phyloP scores from a whole-genome alignment of 108 stramenopile species.

The Skeletonema marinoi region DNA sequence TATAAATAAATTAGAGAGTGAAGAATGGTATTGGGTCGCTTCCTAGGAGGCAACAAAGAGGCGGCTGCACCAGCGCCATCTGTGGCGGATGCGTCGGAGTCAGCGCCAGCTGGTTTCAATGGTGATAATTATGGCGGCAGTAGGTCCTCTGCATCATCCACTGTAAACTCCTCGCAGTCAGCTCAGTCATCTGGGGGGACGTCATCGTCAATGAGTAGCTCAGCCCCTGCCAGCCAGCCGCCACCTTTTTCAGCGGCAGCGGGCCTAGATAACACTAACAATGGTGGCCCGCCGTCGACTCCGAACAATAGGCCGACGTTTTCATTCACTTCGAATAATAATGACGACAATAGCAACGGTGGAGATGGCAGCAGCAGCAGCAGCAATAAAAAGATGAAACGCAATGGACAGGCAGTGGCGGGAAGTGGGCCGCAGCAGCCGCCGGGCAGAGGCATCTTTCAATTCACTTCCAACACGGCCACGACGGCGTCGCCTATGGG shows the following conservation, averaged over 20 bases:
- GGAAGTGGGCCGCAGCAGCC: neutral
- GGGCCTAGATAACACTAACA: neutral
- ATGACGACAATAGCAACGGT: neutral
- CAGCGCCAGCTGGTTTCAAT: neutral
- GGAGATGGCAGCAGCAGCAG: neutral
- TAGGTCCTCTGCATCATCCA: neutral
- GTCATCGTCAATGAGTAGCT: neutral
- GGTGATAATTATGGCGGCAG: neutral
- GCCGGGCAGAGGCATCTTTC: constrained; percentile 14
- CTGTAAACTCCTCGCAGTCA: neutral
- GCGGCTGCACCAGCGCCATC: neutral
- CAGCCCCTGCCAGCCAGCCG: neutral
- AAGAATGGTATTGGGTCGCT: neutral
- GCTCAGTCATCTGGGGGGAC: neutral
- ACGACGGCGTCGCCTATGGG: neutral
- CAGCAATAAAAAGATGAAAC: constrained; percentile 2
- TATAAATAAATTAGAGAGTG: neutral
- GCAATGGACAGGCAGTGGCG: constrained; percentile 2
- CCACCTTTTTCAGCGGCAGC: neutral
- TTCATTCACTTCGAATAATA: constrained; percentile 1
- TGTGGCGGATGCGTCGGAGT: neutral
- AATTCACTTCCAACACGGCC: constrained; percentile 25
- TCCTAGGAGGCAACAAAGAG: neutral
- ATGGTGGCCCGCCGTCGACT: neutral
- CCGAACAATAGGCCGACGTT: neutral